phyloP scores from a whole-genome alignment of 192 early-diverging fungal species.

The Entophlyctis luteolus region DNA sequence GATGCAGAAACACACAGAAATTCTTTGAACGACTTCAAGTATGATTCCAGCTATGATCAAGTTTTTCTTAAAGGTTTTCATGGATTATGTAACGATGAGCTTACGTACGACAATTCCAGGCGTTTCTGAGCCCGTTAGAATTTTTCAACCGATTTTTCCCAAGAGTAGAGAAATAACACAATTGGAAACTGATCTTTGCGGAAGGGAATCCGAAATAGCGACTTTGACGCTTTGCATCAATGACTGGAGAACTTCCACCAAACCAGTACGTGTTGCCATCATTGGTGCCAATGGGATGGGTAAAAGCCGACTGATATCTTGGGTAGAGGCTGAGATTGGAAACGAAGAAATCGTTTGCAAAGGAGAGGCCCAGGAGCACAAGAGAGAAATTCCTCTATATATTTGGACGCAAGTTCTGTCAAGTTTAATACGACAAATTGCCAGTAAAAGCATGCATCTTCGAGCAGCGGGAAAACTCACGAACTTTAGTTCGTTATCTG shows the following conservation, averaged over 20 bases:
- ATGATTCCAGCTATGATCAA: neutral
- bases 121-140: slow-evolving; percentile 6
- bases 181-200: neutral
- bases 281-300: slow-evolving; percentile 7
- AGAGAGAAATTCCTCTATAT: neutral
- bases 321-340: slow-evolving; percentile 19
- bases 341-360: slow-evolving; percentile 10
- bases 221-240: neutral
- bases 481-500: too few species aligned
- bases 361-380: slow-evolving; percentile 11
- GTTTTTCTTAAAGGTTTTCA: neutral
- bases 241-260: neutral
- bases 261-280: neutral
- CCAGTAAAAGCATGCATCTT: too few species aligned
- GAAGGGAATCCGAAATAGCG: neutral
- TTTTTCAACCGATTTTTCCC: neutral
- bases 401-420: slow-evolving; percentile 3
- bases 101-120: neutral
- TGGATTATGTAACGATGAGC: neutral
- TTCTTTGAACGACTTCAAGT: neutral
- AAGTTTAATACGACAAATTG: slow-evolving; percentile 6
- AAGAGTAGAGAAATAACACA: neutral
- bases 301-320: slow-evolving; percentile 10
- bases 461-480: too few species aligned
- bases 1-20: slow-evolving; percentile 11